Evolutionary conservation across 805 yeast genomes (phyloP).

Genomic region (Starmerella bacillaris): DNA sequence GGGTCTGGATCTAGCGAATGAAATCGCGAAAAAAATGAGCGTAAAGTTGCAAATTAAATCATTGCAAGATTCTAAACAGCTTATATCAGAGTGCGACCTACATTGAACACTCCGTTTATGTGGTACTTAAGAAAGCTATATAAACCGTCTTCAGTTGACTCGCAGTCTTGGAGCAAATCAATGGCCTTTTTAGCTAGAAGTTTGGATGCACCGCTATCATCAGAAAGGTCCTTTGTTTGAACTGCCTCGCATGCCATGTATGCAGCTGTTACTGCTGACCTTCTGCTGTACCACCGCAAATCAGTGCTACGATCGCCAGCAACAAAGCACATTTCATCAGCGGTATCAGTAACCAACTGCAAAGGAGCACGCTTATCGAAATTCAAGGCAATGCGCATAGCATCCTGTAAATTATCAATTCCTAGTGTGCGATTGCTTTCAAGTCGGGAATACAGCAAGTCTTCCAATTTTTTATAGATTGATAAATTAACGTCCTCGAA

Average conservation of each 20-base stretch:
- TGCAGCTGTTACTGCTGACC: constrained; percentile 49
- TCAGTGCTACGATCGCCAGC: constrained; percentile 66
- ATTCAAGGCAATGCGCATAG: constrained; percentile 41
- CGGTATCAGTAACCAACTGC: constrained; percentile 50
- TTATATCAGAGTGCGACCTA: neutral
- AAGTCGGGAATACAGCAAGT: constrained; percentile 26
- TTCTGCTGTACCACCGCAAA: constrained; percentile 82
- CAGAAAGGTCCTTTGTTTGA: constrained; percentile 58
- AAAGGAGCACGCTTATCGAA: constrained; percentile 49
- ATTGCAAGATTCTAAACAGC: neutral
- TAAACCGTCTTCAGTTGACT: constrained; percentile 42
- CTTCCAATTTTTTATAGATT: too few relatives aligned
- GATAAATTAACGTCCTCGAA: constrained; percentile 1
- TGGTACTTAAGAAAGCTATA: constrained; percentile 66
- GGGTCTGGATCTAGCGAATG: constrained; percentile 28
- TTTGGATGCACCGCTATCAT: constrained; percentile 37
- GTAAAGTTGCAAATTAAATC: neutral
- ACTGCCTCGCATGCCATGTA: constrained; percentile 58
- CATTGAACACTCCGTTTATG: constrained; percentile 42
- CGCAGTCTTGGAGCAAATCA: constrained; percentile 34
- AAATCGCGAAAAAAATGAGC: constrained; percentile 7
- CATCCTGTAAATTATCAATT: constrained; percentile 20
- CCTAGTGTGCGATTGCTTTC: constrained; percentile 25
- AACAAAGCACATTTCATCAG: constrained; percentile 67
- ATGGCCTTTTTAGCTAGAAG: constrained; percentile 47